Evolutionary conservation across 768 basidiomycete genomes (phyloP).

Genomic region (Rubroboletus satanas): DNA sequence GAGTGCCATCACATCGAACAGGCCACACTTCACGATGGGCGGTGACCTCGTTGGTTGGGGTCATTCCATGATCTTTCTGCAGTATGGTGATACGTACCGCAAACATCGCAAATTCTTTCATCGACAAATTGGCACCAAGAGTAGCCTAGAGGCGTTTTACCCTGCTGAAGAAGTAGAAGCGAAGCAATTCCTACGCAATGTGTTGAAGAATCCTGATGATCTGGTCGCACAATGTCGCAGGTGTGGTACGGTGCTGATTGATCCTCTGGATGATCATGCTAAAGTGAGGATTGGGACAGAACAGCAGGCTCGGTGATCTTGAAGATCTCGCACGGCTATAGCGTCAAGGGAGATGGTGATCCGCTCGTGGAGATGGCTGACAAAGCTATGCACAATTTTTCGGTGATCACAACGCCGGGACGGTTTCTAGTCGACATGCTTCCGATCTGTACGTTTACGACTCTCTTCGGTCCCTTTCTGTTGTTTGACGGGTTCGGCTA

Average conservation of each 20-base stretch:
- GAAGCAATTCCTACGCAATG: constrained; percentile 1
- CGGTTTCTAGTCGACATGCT: constrained; percentile 10
- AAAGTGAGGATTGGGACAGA: constrained; percentile 17
- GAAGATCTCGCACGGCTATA: constrained; percentile 35
- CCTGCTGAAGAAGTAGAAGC: background rate
- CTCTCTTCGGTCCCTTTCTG: too few relatives aligned
- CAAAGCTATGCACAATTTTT: constrained; percentile 16
- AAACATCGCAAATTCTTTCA: too few relatives aligned
- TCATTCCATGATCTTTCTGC: background rate
- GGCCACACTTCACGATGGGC: constrained; percentile 5
- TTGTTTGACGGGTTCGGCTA: background rate
- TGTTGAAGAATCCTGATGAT: constrained; percentile 1
- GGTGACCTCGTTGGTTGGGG: constrained; percentile 22
- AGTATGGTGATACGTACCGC: background rate
- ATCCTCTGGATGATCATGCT: background rate
- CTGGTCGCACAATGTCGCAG: constrained; percentile 1
- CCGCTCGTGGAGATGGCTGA: constrained; percentile 30
- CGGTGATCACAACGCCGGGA: constrained; percentile 1
- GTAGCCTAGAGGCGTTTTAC: too few relatives aligned
- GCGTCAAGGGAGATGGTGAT: constrained; percentile 30
- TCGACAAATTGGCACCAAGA: too few relatives aligned
- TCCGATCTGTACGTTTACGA: constrained; percentile 4
- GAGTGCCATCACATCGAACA: constrained; percentile 1
- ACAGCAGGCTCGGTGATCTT: constrained; percentile 33
- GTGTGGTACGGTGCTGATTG: background rate